phyloP scores from a whole-genome alignment of 352 stramenopile genomes.

The Globisporangium nodosum region DNA sequence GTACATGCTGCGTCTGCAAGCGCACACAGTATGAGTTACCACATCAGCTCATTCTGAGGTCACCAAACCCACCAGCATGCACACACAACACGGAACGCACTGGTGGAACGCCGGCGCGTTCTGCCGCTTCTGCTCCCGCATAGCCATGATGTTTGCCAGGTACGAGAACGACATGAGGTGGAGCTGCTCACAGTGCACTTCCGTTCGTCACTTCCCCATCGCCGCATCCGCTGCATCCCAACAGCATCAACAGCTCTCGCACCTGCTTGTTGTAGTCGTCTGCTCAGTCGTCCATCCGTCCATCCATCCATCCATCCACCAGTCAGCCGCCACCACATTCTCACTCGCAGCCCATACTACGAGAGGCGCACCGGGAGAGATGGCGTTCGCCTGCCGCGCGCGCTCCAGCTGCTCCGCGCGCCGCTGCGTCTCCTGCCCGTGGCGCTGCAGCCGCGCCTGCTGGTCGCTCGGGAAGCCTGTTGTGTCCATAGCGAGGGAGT shows the following conservation, averaged over 20 bases:
- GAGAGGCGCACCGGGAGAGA: slow-evolving; percentile 22
- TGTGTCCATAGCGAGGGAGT: too few species aligned
- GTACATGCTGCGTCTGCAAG: slow-evolving; percentile 39
- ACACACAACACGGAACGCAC: background rate
- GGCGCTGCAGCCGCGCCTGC: slow-evolving; percentile 16
- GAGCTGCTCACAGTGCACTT: slow-evolving; percentile 13
- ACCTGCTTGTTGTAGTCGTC: slow-evolving; percentile 51
- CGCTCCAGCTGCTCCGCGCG: slow-evolving; percentile 34
- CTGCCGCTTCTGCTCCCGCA: slow-evolving; percentile 32
- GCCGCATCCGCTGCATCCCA: background rate
- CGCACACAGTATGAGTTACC: background rate
- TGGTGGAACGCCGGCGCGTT: slow-evolving; percentile 18
- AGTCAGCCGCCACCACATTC: background rate
- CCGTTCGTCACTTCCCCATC: background rate
- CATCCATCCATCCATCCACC: background rate
- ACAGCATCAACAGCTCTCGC: background rate
- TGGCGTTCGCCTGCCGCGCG: slow-evolving; percentile 35
- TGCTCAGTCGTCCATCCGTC: slow-evolving; percentile 5
- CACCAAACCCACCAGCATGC: slow-evolving; percentile 7
- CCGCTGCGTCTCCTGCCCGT: slow-evolving; percentile 27
- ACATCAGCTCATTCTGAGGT: too few species aligned
- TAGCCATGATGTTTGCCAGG: slow-evolving; percentile 48
- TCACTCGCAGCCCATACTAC: background rate
- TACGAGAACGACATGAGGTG: slow-evolving; percentile 50
- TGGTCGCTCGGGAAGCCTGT: slow-evolving; percentile 12